phyloP scores from a whole-genome alignment of 202 grass and related monocot species.

The Brachypodium distachyon region DNA sequence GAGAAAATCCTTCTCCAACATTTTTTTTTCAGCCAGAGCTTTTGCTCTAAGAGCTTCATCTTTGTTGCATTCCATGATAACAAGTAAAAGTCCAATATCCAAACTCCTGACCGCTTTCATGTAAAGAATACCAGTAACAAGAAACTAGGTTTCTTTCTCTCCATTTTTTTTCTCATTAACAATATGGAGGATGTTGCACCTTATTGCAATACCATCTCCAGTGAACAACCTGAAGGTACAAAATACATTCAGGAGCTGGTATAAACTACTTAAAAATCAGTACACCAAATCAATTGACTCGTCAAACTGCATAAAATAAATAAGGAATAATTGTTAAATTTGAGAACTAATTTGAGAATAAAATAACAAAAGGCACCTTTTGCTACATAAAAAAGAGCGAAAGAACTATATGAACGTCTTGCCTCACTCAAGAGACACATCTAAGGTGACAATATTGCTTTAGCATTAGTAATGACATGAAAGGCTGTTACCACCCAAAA shows the following conservation, averaged over 20 bases:
- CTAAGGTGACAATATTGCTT: neutral
- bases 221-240: neutral
- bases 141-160: neutral
- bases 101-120: neutral
- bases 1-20: constrained; percentile 59
- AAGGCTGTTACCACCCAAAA: neutral
- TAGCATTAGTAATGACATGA: neutral
- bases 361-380: neutral
- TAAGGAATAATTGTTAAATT: neutral
- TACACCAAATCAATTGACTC: neutral
- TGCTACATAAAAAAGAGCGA: neutral
- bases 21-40: constrained; percentile 59
- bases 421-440: neutral
- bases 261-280: neutral
- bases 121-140: neutral
- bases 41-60: constrained; percentile 73
- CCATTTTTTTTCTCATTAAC: neutral
- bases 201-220: neutral
- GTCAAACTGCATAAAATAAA: constrained; percentile 15
- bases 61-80: constrained; percentile 89
- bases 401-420: neutral
- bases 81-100: constrained; percentile 7
- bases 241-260: neutral
- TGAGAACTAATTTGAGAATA: neutral
- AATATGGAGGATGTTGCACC: neutral